Evolutionary conservation across 768 basidiomycete genomes (phyloP), one percentile per base, ranked within the genome.

Genomic region (Lepiota venenata): DNA sequence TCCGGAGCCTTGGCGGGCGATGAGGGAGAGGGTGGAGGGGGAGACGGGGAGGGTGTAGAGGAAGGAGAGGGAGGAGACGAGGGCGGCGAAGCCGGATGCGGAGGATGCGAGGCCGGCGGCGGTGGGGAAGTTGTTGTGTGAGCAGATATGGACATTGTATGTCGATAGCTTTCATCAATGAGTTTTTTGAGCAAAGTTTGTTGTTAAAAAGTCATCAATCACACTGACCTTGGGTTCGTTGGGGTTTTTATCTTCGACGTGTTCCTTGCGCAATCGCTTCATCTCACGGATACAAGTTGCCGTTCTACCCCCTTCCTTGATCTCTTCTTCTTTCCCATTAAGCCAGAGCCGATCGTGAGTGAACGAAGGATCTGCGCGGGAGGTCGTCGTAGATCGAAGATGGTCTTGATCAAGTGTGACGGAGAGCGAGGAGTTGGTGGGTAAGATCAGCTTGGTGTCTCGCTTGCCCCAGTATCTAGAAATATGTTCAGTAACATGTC

Each of bases 101-200:
- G 95, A 98, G 1, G 95, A 98, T 1, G 97, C 97, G 42, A 99
- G 85, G 3, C 97, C 97, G 0, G 97, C 97, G 12, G 97, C 97
- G 12, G 97, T 99, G 27, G 97, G 97, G 79, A 99, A 98, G 76
- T 98, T 98, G 80, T 99, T 99, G 74, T 84, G 87, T 6, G 96
- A 98, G 53, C 84, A 84, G 63, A 99, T 93, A 74, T 93, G 94
- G 3, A 98, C 82, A 15, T 80, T 73, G 69, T 74, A 90, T 14
- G 73, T 60, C 0, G 93, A 89, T 36, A 95, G 70, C 87, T 91
- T 62, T 29, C n/a, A n/a, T n/a, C n/a, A n/a, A n/a, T n/a, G n/a
- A n/a, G n/a, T n/a, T n/a, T n/a, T n/a, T n/a, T n/a, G n/a, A n/a
- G n/a, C n/a, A n/a, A n/a, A n/a, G n/a, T n/a, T n/a, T n/a, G n/a